Evolutionary conservation across 164 flowering plant genomes (phyloP).

Genomic region (Magnolia changhungtana): DNA sequence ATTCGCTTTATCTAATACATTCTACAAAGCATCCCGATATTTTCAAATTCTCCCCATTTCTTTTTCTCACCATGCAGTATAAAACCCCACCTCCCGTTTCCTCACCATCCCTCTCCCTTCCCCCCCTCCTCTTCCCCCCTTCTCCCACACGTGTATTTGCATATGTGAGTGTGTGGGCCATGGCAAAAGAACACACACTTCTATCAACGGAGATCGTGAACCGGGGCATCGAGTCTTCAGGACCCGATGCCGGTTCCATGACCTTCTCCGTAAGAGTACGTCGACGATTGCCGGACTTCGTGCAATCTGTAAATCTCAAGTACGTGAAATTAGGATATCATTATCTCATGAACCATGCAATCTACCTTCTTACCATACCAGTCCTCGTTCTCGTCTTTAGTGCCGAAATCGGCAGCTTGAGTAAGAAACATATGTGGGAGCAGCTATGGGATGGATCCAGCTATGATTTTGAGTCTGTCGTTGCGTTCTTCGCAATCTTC

Average conservation of each 20-base stretch:
- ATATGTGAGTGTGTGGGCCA: neutral
- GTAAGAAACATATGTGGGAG: conserved; percentile 69
- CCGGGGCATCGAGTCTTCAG: conserved; percentile 74
- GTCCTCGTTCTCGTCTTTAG: conserved; percentile 67
- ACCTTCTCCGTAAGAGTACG: conserved; percentile 85
- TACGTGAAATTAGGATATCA: conserved; percentile 90
- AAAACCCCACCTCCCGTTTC: no score
- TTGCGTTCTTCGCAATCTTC: conserved; percentile 50
- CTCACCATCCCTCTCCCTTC: neutral
- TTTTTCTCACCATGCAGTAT: no score
- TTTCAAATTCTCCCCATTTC: no score
- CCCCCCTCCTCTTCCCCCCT: neutral
- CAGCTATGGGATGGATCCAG: conserved; percentile 66
- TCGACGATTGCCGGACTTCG: conserved; percentile 75
- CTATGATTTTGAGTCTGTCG: conserved; percentile 64
- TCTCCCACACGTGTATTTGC: neutral
- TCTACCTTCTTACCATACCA: conserved; percentile 70
- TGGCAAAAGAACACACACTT: conserved; percentile 61
- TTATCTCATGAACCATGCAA: conserved; percentile 72
- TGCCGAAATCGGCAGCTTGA: conserved; percentile 76
- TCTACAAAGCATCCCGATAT: no score
- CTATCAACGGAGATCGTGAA: conserved; percentile 84
- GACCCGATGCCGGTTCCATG: conserved; percentile 75
- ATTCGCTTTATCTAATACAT: no score
- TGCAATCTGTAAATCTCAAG: conserved; percentile 82